phyloP scores from a whole-genome alignment of 2,329 filamentous ascomycete species.

The Curvularia sp. region DNA sequence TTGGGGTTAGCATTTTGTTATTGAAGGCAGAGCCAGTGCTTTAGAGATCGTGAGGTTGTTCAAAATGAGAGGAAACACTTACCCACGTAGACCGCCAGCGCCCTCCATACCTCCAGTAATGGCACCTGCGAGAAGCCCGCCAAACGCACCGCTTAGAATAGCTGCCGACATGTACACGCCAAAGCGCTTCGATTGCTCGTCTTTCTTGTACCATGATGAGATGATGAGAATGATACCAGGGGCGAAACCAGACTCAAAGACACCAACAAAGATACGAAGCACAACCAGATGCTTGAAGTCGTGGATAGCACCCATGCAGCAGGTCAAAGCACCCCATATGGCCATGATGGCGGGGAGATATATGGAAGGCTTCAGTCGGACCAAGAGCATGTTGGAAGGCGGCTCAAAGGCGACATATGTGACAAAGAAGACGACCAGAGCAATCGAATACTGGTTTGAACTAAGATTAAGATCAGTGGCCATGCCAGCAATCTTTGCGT shows the following conservation, averaged over 20 bases:
- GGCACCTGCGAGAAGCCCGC: constrained; percentile 49
- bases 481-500: constrained; percentile 62
- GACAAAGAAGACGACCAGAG: constrained; percentile 62
- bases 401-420: constrained; percentile 62
- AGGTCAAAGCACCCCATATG: constrained; percentile 60
- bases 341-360: constrained; percentile 61
- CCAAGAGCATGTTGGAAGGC: constrained; percentile 62
- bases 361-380: constrained; percentile 57
- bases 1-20: background rate
- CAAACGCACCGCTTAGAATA: constrained; percentile 62
- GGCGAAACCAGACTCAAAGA: constrained; percentile 63
- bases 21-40: background rate
- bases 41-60: background rate
- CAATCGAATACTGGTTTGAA: constrained; percentile 60
- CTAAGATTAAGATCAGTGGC: constrained; percentile 54
- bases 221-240: constrained; percentile 63
- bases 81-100: constrained; percentile 51
- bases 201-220: constrained; percentile 55
- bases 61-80: background rate
- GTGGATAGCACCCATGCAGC: constrained; percentile 59
- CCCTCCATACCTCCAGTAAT: constrained; percentile 58
- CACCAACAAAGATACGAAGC: constrained; percentile 62
- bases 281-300: constrained; percentile 58
- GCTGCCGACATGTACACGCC: constrained; percentile 66
- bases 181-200: constrained; percentile 64